Evolutionary conservation across 345 rosid species (phyloP).

Genomic region (Eucalyptus cladocalyx): DNA sequence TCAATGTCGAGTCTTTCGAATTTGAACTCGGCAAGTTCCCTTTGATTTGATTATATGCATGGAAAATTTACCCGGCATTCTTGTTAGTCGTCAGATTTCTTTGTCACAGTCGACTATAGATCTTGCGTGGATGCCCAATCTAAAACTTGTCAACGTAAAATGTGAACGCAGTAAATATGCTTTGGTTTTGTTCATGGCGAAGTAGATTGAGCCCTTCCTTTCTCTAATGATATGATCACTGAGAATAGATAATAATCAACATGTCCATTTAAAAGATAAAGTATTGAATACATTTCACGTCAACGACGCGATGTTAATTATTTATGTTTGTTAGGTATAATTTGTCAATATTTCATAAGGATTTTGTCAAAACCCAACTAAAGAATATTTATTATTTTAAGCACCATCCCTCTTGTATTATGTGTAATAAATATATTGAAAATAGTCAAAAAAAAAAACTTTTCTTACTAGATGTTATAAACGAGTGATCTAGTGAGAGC

Average conservation of each 20-base stretch:
- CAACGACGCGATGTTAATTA: neutral
- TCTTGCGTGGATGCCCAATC: neutral
- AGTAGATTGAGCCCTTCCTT: neutral
- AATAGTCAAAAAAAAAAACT: too few relatives aligned
- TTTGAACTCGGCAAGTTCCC: neutral
- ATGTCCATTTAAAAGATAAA: neutral
- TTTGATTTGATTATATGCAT: neutral
- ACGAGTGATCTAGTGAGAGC: too few relatives aligned
- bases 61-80: neutral
- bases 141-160: neutral
- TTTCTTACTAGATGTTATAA: too few relatives aligned
- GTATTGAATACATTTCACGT: accelerated
- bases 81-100: neutral
- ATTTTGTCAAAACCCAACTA: neutral
- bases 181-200: neutral
- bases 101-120: neutral
- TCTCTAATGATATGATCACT: neutral
- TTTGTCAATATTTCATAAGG: neutral
- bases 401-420: neutral
- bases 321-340: neutral
- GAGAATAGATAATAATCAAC: neutral
- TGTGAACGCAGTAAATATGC: neutral
- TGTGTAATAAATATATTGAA: neutral
- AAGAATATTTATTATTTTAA: neutral
- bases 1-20: neutral